Evolutionary conservation across 768 basidiomycete genomes (phyloP).

Genomic region (Nevesoporus exiguus): DNA sequence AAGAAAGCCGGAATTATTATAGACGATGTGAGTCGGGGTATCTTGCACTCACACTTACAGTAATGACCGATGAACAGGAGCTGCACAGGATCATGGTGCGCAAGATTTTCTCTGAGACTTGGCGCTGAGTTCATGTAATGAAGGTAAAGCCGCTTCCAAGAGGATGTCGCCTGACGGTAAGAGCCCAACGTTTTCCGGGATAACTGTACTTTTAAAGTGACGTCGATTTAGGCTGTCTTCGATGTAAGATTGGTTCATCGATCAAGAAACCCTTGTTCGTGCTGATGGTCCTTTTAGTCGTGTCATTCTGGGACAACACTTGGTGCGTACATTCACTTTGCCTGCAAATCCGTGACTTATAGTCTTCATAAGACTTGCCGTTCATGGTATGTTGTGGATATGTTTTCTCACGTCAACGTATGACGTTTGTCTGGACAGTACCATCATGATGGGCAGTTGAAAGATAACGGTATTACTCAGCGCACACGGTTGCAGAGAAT

Average conservation of each 20-base stretch:
- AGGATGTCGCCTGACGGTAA: conserved; percentile 63
- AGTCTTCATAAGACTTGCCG: conserved; percentile 20
- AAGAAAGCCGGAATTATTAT: conserved; percentile 72
- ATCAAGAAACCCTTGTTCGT: not conserved
- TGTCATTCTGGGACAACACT: conserved; percentile 52
- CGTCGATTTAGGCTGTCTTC: conserved; percentile 37
- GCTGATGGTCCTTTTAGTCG: conserved; percentile 28
- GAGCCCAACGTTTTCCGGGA: conserved; percentile 1
- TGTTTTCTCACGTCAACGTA: not conserved
- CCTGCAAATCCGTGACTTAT: not conserved
- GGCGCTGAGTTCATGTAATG: not conserved
- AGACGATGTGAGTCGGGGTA: conserved; percentile 57
- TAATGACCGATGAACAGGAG: conserved; percentile 25
- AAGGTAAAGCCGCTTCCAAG: conserved; percentile 53
- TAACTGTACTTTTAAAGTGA: not conserved
- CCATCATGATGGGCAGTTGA: conserved; percentile 54
- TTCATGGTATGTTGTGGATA: conserved; percentile 23
- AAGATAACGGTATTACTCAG: conserved; percentile 39
- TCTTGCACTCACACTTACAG: not conserved
- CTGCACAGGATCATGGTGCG: conserved; percentile 43
- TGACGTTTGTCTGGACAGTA: conserved; percentile 38
- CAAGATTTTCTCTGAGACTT: not conserved
- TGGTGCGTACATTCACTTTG: conserved; percentile 23
- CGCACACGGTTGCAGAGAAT: conserved; percentile 40
- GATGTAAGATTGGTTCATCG: conserved; percentile 38